Conservation (phyloP, 352 stramenopile species). For the Phytophthora brassicae region DNA sequence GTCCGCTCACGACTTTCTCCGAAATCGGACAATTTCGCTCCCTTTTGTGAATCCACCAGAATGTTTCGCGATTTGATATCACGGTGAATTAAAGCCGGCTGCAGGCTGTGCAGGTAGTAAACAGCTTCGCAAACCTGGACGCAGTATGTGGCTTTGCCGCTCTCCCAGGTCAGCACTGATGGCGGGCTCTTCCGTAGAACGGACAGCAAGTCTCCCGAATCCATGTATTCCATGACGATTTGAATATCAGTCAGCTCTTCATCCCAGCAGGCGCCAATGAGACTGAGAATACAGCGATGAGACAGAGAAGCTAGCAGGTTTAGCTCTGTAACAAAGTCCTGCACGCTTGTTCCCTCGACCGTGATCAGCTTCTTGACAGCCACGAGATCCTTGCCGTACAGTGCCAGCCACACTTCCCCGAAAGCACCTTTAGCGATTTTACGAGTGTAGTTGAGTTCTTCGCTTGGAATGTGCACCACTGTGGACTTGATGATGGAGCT, state of each 20-base stretch:
- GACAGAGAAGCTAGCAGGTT: constrained; percentile 77
- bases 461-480: constrained; percentile 54
- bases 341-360: constrained; percentile 53
- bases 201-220: constrained; percentile 65
- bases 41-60: constrained; percentile 75
- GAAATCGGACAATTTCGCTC: constrained; percentile 77
- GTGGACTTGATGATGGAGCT: constrained; percentile 44
- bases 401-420: constrained; percentile 80
- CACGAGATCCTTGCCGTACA: constrained; percentile 63
- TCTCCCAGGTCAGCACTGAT: constrained; percentile 55
- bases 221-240: constrained; percentile 85
- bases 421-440: constrained; percentile 82
- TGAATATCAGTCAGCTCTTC: constrained; percentile 66
- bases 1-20: constrained; percentile 77
- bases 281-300: constrained; percentile 72
- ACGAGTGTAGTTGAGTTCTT: constrained; percentile 80
- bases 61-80: constrained; percentile 93
- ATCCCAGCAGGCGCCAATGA: constrained; percentile 77
- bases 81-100: constrained; percentile 89
- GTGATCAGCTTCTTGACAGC: constrained; percentile 83
- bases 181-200: constrained; percentile 52
- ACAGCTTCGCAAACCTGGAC: constrained; percentile 83
- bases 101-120: constrained; percentile 86
- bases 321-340: constrained; percentile 77
- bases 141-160: constrained; percentile 70